Percentiles rank a stretch among this genome's conserved stretches.
Conservation (phyloP, 2,329 filamentous ascomycete species). For the Polytolypa hystricis region DNA sequence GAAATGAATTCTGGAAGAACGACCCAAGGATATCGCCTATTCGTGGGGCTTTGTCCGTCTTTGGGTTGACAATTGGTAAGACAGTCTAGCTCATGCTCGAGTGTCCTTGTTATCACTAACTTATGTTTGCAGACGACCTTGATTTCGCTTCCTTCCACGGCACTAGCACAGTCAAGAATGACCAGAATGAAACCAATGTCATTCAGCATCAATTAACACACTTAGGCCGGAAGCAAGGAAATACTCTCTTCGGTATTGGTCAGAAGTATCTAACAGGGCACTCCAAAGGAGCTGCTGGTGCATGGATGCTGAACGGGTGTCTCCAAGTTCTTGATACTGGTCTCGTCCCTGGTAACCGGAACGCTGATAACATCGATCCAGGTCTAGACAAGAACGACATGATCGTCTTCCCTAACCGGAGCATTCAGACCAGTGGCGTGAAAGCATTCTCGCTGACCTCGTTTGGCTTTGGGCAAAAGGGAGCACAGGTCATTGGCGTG, state of each 20-base stretch:
- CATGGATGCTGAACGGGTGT: conserved; percentile 99
- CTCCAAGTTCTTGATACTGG: conserved; percentile 90
- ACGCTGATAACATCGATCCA: conserved; percentile 74
- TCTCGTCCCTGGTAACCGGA: conserved; percentile 91
- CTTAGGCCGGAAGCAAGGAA: conserved; percentile 90
- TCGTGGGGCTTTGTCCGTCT: conserved; percentile 89
- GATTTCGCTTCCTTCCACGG: conserved; percentile 96
- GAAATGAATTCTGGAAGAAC: conserved; percentile 98
- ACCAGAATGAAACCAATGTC: conserved; percentile 98
- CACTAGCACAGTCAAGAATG: conserved; percentile 95
- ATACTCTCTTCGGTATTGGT: conserved; percentile 92
- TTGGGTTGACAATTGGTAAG: conserved; percentile 82
- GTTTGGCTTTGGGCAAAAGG: conserved; percentile 98
- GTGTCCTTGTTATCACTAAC: no score
- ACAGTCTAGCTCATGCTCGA: no score
- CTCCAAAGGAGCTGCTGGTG: conserved; percentile 96
- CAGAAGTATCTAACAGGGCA: conserved; percentile 99
- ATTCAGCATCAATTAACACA: conserved; percentile 94
- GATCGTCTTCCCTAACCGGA: conserved; percentile 84
- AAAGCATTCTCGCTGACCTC: conserved; percentile 99
- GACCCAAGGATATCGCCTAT: conserved; percentile 88
- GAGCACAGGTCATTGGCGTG: conserved; percentile 90
- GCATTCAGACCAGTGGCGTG: conserved; percentile 93
- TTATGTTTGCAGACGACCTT: no score
- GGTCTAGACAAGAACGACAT: conserved; percentile 47